phyloP scores from a whole-genome alignment of 2,329 filamentous ascomycete genomes.

The Colletotrichum kahawae region DNA sequence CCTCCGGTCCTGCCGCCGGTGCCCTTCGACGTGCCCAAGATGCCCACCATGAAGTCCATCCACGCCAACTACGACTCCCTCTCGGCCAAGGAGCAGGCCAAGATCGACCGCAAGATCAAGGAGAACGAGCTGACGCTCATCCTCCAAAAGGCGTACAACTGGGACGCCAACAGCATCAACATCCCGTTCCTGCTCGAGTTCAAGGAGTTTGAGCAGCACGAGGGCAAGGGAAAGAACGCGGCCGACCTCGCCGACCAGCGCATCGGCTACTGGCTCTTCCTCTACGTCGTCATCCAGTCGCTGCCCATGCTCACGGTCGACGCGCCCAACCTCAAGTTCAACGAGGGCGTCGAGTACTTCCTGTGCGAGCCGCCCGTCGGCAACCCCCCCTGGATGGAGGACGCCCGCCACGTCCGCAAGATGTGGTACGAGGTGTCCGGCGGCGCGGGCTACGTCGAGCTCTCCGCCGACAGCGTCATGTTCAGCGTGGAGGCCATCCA shows the following conservation, averaged over 20 bases:
- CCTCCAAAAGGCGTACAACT: conserved; percentile 82
- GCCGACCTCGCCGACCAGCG: conserved; percentile 74
- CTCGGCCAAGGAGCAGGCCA: conserved; percentile 75
- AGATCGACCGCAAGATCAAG: conserved; percentile 75
- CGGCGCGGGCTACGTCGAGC: conserved; percentile 57
- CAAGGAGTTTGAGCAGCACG: conserved; percentile 72
- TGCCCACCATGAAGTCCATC: conserved; percentile 73
- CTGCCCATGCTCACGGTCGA: conserved; percentile 81
- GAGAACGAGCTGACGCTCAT: conserved; percentile 79
- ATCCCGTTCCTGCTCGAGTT: conserved; percentile 73
- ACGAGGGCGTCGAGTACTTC: conserved; percentile 81
- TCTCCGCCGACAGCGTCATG: conserved; percentile 64
- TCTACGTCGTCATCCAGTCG: conserved; percentile 79
- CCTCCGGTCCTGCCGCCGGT: conserved; percentile 91
- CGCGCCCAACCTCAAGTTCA: conserved; percentile 71
- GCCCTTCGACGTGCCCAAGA: conserved; percentile 83
- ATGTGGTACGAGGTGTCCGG: conserved; percentile 80
- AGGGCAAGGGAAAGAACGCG: conserved; percentile 67
- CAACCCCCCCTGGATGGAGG: conserved; percentile 75
- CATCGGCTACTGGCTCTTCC: conserved; percentile 80
- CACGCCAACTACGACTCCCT: conserved; percentile 68
- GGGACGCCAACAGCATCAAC: conserved; percentile 64
- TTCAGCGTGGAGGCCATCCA: conserved; percentile 67
- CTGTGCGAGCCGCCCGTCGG: conserved; percentile 77
- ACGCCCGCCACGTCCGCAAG: conserved; percentile 66